Evolutionary conservation across 495 filamentous ascomycete species (phyloP).

Genomic region (Xylaria acuta): DNA sequence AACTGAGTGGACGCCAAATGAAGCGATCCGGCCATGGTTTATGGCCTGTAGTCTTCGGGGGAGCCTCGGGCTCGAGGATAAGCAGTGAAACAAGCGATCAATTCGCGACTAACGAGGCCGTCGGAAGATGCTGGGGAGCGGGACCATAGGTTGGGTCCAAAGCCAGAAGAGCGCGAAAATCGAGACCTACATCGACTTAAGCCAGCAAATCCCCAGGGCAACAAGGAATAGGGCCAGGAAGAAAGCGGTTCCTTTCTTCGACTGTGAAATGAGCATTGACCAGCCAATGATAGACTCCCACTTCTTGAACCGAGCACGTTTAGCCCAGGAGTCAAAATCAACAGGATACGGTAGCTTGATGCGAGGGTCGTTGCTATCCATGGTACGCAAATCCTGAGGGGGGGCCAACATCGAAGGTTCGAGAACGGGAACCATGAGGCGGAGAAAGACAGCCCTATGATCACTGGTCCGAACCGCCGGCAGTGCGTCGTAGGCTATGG

Average conservation of each 20-base stretch:
- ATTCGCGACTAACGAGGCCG: neutral
- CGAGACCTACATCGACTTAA: conserved; percentile 36
- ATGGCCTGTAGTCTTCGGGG: neutral
- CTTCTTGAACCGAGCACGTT: conserved; percentile 45
- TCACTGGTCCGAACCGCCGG: conserved; percentile 80
- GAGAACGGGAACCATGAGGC: conserved; percentile 63
- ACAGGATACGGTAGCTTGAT: conserved; percentile 47
- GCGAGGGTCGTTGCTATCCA: conserved; percentile 41
- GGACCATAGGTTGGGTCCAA: neutral
- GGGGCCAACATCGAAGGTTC: conserved; percentile 37
- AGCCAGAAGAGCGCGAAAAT: conserved; percentile 17
- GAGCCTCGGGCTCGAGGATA: neutral
- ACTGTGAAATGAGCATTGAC: conserved; percentile 54
- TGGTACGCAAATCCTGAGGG: conserved; percentile 26
- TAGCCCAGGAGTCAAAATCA: conserved; percentile 53
- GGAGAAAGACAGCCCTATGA: conserved; percentile 80
- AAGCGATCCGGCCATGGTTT: neutral
- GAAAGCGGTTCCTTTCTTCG: conserved; percentile 46
- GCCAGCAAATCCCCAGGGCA: conserved; percentile 50
- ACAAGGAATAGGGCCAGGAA: conserved; percentile 45
- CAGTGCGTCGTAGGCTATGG: conserved; percentile 71
- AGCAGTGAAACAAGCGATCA: neutral
- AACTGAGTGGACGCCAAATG: neutral
- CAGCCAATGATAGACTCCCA: conserved; percentile 53
- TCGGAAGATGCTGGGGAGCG: neutral